Evolutionary conservation across 306 rosid species (phyloP), one percentile per base, ranked within the genome.

Genomic region (Sicyos baderoa): DNA sequence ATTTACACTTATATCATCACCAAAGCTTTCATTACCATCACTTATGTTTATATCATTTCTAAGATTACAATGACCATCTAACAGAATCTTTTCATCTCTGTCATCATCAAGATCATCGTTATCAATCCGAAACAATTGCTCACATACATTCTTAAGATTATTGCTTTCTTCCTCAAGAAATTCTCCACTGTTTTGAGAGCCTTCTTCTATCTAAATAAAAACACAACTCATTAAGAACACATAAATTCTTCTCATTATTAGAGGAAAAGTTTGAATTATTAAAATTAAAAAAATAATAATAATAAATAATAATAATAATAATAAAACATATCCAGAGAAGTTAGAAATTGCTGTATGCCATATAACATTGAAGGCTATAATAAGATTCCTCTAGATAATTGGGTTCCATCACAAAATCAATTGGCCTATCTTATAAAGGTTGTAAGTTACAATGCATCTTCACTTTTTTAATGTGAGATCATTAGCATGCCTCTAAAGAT

Each of bases 131-230:
- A 85, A 85, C 52, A 91, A 80, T 49, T 85, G 89, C 63, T 72
- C 80, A 21, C 89, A 87, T 51, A 59, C 96, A 86, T 83, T 86
- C 68, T 81, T 90, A 69, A 91, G 89, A 62, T 75, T 83, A 15
- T 79, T 57, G 23, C 84, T 82, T 73, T 79, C 91, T 53, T 82
- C 84, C 80, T 78, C 88, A 69, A 89, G 81, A 21, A 81, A 78
- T 72, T 87, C 84, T 59, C 85, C 88, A 73, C 87, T 83, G 81
- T 74, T 79, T 74, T 85, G 93, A 59, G 91, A 87, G 77, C 76
- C 85, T 45, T 86, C 89, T 73, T 86, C 86, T 75, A 88, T 84
- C 98, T 93, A 84, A 59, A 79, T 70, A 74, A 72, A 58, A 74
- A 37, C 8, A 62, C 65, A 71, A 25, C n/a, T 44, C 54, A 53